Base-by-base conservation (phyloP, 805 yeast species). In the Ogataea glucozyma region DNA sequence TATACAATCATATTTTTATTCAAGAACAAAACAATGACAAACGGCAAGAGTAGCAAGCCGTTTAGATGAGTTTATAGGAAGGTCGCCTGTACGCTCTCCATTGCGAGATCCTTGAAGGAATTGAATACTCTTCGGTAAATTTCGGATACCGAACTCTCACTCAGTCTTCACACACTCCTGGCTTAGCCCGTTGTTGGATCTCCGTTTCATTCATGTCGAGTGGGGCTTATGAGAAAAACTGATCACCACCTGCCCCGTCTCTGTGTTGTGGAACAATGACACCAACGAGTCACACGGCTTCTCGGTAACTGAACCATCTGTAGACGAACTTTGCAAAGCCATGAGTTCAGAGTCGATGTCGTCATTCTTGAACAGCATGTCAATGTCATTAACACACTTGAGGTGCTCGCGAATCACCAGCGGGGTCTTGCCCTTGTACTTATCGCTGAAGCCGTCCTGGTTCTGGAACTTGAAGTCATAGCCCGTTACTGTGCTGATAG, bases 221-320 rank as follows among this genome's bases (percentile, higher is more conserved):
- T 62, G 67, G 14, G 53, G 52, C 42, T 56, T 57, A 40, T 62
- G 67, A 17, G 65, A 50, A 40, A 58, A 62, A 23, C 58, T 56
- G 24, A 62, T 48, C 22, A 58, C 58, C 29, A 62, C 43, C 32
- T 54, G 52, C 12, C 65, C 65, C 11, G 51, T 43, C 16, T 41
- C 44, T 21, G 52, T 45, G 40, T 61, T 57, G 41, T 61, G 60
- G 32, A 57, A 57, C 8, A 62, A 26, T 29, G 50, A 53, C 9
- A 62, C 38, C 18, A 55, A 53, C 26, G 67, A 62, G 20, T 47
- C 47, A 41, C 66, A 62, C 16, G 45, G 52, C 9, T 43, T 40
- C 19, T 26, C 35, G 12, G 46, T 30, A 4, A 35, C 29, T n/a
- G 34, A 20, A 20, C 46, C 40, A 38, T 46, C 48, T 9, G 32